Conservation (phyloP, 306 rosid genomes). For the Lathyrus sativus region DNA sequence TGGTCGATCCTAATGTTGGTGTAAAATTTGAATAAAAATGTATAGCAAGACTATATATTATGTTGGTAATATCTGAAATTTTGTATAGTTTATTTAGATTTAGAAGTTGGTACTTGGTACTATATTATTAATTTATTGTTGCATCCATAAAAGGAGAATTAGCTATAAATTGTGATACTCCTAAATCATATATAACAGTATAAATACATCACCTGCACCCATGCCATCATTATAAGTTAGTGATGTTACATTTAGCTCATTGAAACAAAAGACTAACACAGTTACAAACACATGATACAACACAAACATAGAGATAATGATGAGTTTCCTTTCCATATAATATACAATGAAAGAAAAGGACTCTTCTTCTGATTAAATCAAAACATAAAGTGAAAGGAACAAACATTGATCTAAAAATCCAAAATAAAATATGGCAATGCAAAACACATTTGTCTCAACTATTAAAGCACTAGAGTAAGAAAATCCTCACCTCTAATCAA, state of each 20-base stretch:
- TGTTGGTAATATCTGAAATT: too few species aligned
- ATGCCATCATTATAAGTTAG: conserved; percentile 41
- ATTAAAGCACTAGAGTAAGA: conserved; percentile 22
- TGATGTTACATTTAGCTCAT: conserved; percentile 49
- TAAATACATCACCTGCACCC: conserved; percentile 56
- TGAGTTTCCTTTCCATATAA: conserved; percentile 1
- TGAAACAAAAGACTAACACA: too few species aligned
- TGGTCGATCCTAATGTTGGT: too few species aligned
- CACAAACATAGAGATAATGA: conserved; percentile 5
- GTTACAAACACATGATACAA: too few species aligned
- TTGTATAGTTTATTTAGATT: too few species aligned
- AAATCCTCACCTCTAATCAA: conserved; percentile 81
- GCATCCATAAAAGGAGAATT: too few species aligned
- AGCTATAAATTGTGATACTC: too few species aligned
- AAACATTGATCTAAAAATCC: neutral
- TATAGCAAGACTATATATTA: too few species aligned
- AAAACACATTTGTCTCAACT: conserved; percentile 24
- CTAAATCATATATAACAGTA: too few species aligned
- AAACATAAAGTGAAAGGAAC: conserved; percentile 7
- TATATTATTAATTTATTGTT: too few species aligned
- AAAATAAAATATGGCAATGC: neutral
- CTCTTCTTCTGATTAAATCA: neutral
- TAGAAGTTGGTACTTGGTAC: too few species aligned
- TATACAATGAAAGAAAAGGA: neutral
- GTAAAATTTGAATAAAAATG: too few species aligned